Base-by-base conservation (phyloP, 805 yeast genomes). In the Candida nonsorbophila region DNA sequence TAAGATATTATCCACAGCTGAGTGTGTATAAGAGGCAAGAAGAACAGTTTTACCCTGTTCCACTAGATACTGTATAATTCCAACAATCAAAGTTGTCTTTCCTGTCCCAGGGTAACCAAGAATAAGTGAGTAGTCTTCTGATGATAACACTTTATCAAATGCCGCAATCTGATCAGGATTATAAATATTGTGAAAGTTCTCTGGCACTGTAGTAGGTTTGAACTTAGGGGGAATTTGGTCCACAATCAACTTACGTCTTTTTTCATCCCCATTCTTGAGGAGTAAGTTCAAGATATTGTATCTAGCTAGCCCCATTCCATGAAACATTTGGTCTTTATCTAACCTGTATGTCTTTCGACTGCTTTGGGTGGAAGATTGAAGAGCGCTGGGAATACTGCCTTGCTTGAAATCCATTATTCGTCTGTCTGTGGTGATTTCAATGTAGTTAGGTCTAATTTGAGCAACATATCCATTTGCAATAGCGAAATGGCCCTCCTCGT, bases 41-140 rank as follows among this genome's bases (percentile, higher is more conserved):
- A 92, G 59, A 1, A 92, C 80, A 1, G 82, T 66, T 47, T 83
- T 83, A 1, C 74, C 77, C 26, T 69, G 67, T 1, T 58, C 55
- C 3, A 79, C 80, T 16, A 92, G 50, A 22, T 72, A 60, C 33
- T 71, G 67, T 24, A 88, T 79, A 11, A 92, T 45, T 25, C 79
- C 77, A 0, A 94, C 82, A 30, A 92, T 87, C 0, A 88, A 83
- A 0, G 97, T 48, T 2, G 65, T 55, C 30, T 62, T 63, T 2
- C 73, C 98, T 0, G 97, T 92, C 3, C 98, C 98, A 0, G 98
- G 98, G 98, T 92, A 92, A 0, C 98, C 98, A 36, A 90, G 58
- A 12, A 92, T 72, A 43, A 92, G 62, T 4, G 88, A 67, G 48
- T 84, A 92, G 49, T 88, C 95, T 30, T 77, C 51, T 0, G 92